Base-by-base conservation (phyloP, 805 yeast species). In the Kregervanrija delftensis region DNA sequence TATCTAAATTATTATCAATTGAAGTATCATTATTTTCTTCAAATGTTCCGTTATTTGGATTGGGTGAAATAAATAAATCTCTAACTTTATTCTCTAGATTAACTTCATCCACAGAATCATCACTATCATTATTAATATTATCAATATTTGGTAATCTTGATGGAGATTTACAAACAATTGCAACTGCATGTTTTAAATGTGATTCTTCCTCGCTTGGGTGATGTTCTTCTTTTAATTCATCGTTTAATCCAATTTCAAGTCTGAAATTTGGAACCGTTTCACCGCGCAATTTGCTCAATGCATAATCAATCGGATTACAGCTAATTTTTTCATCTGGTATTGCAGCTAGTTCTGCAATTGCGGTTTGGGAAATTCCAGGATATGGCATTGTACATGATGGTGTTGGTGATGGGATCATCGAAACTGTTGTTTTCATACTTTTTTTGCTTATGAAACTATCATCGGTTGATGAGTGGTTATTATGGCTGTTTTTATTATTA, bases 251-350 rank as follows among this genome's bases (percentile, higher is more conserved):
- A 11, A 34, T 43, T 15, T 17, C 35, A 10, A 34, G 35, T 14
- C 35, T 34, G 6, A 38, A 42, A 8, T 30, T 17, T 15, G 17
- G 11, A 11, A n/a, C 38, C 8, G 11, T 30, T 60, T 69, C 77
- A 1, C 96, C 98, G 63, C 86, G 95, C 30, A 91, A 68, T 63
- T 85, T 90, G 64, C 70, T 70, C 52, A 90, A 68, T 0, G 98
- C 89, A 39, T 80, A 77, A 42, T 72, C 74, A 11, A 89, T 68
- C 0, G 96, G 96, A 61, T 87, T 86, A 13, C 73, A 77, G 30
- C 72, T 76, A 36, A 75, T 67, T 0, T 81, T 72, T 39, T 83
- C 89, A 60, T 91, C 96, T 0, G 96, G 91, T 41, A 90, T 79
- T 5, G 85, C 84, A 1, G 95, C 95, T 40, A 89, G 71, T 55